phyloP scores from a whole-genome alignment of 306 rosid species.

The Citrullus amarus region DNA sequence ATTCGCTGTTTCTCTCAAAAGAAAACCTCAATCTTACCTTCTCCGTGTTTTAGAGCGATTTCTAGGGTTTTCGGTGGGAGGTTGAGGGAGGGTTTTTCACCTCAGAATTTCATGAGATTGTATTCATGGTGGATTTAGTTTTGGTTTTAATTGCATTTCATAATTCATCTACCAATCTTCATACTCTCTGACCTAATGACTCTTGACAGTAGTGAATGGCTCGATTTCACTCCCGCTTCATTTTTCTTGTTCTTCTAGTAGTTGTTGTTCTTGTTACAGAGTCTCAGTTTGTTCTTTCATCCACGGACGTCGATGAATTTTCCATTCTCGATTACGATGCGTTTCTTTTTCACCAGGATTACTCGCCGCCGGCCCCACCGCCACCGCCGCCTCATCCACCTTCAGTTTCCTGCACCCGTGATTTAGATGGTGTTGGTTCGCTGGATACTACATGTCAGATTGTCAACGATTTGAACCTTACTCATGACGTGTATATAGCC shows the following conservation, averaged over 20 bases:
- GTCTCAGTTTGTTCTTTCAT: constrained; percentile 12
- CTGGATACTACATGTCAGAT: constrained; percentile 85
- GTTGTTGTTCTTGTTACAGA: constrained; percentile 11
- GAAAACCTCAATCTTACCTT: constrained; percentile 13
- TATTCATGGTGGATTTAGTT: constrained; percentile 19
- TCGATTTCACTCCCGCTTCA: constrained; percentile 47
- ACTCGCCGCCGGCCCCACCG: constrained; percentile 97
- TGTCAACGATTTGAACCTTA: constrained; percentile 66
- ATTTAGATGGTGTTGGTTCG: constrained; percentile 80
- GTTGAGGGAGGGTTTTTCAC: background rate
- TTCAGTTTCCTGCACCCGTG: constrained; percentile 73
- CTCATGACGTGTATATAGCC: constrained; percentile 80
- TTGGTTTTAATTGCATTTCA: constrained; percentile 24
- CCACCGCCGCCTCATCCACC: constrained; percentile 98
- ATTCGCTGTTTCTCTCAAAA: constrained; percentile 11
- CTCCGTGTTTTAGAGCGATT: constrained; percentile 17
- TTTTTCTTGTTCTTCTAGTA: constrained; percentile 11
- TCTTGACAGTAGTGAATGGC: constrained; percentile 63
- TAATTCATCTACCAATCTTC: constrained; percentile 16
- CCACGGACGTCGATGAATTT: constrained; percentile 31
- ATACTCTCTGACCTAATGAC: constrained; percentile 49
- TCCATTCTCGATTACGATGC: constrained; percentile 41
- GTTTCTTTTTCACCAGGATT: constrained; percentile 75
- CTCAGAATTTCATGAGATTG: constrained; percentile 1
- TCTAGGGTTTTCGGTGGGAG: constrained; percentile 38